Evolutionary conservation across 257 asterid genomes (phyloP).

Genomic region (Ophiorrhiza pumila): DNA sequence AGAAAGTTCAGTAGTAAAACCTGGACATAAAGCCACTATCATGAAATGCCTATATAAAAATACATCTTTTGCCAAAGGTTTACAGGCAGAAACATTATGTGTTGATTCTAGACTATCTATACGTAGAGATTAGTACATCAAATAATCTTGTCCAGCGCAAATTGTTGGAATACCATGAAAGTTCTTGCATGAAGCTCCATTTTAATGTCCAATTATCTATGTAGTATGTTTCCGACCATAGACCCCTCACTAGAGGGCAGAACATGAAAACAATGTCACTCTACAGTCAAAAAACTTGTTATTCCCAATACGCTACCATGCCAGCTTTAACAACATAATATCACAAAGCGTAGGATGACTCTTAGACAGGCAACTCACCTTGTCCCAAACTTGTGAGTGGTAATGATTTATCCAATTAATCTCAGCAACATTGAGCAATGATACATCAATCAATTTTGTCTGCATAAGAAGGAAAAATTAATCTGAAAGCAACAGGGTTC

Average conservation of each 20-base stretch:
- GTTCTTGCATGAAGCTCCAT: not conserved
- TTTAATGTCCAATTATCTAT: not conserved
- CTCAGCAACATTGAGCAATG: conserved; percentile 64
- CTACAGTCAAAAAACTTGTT: not conserved
- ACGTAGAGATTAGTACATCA: not conserved
- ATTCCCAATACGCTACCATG: not conserved
- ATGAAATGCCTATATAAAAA: too few species aligned
- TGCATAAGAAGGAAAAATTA: conserved; percentile 28
- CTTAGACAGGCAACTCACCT: conserved; percentile 40
- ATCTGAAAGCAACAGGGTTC: not conserved
- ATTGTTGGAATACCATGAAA: not conserved
- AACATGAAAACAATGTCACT: not conserved
- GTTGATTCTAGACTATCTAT: not conserved
- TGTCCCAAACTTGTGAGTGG: conserved; percentile 92
- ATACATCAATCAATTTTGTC: conserved; percentile 62
- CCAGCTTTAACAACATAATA: not conserved
- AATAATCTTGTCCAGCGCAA: not conserved
- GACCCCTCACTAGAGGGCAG: not conserved
- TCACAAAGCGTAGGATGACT: not conserved
- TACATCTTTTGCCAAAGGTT: not conserved
- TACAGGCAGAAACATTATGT: not conserved
- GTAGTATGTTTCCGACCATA: not conserved
- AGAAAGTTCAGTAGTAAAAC: too few species aligned
- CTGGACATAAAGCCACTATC: too few species aligned
- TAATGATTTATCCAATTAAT: conserved; percentile 85